Evolutionary conservation across 2,329 filamentous ascomycete genomes (phyloP).

Genomic region (Colletotrichum tofieldiae): DNA sequence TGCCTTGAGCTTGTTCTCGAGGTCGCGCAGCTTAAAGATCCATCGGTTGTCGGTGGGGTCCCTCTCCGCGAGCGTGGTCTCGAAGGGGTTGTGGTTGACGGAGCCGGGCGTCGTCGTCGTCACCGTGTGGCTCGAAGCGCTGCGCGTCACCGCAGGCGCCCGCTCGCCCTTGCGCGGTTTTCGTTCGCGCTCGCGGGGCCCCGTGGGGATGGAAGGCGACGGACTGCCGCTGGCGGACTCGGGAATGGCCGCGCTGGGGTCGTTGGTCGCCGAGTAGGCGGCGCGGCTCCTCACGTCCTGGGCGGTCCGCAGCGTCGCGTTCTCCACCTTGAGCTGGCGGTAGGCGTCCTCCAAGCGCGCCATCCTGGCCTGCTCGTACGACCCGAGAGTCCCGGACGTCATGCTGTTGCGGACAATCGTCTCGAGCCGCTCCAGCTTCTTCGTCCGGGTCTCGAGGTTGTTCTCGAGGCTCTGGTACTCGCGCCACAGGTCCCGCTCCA

Average conservation of each 20-base stretch:
- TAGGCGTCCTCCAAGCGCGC: conserved; percentile 73
- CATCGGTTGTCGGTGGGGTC: conserved; percentile 77
- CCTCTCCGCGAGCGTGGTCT: conserved; percentile 52
- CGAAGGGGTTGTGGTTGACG: conserved; percentile 37
- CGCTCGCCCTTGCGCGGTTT: conserved; percentile 43
- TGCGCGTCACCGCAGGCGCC: conserved; percentile 51
- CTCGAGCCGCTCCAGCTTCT: conserved; percentile 91
- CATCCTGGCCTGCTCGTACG: conserved; percentile 63
- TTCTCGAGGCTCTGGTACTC: conserved; percentile 91
- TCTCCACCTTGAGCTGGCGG: conserved; percentile 75
- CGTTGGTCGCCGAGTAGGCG: conserved; percentile 58
- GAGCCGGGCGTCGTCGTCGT: conserved; percentile 30
- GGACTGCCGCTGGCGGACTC: conserved; percentile 61
- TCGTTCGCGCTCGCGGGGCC: conserved; percentile 61
- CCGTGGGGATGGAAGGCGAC: conserved; percentile 69
- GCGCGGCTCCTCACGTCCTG: conserved; percentile 71
- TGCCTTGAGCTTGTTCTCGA: conserved; percentile 90
- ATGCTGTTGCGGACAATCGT: conserved; percentile 79
- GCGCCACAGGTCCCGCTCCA: conserved; percentile 92
- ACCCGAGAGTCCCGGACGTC: conserved; percentile 63
- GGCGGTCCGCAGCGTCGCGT: conserved; percentile 78
- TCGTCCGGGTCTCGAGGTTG: conserved; percentile 83
- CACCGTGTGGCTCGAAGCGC: conserved; percentile 45
- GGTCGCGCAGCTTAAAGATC: conserved; percentile 87
- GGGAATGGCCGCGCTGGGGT: conserved; percentile 55